These are phyloP conservation scores for Geosiphon pyriformis DNA, from an alignment of 192 early-diverging fungal species.

Conservation along the genomic window DNA sequence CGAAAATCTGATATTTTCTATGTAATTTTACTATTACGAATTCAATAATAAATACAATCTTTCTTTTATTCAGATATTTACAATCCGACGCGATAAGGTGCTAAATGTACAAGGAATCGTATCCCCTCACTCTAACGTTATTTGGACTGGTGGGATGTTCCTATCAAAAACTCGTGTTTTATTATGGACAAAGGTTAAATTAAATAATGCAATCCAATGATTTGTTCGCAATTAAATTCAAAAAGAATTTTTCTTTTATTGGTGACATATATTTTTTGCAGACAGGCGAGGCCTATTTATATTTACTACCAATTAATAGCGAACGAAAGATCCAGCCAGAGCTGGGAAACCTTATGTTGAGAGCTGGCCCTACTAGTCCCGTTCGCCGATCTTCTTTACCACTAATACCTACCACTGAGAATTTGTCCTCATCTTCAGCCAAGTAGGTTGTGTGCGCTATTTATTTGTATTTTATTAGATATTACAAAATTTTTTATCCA, in stretches of 20 bases:
- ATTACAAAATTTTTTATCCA: not conserved
- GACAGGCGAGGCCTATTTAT: slow-evolving; percentile 34
- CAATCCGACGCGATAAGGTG: slow-evolving; percentile 4
- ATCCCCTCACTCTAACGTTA: slow-evolving; percentile 3
- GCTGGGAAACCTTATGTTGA: slow-evolving; percentile 1
- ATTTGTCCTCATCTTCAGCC: not conserved
- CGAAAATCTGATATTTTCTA: not conserved
- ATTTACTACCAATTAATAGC: slow-evolving; percentile 18
- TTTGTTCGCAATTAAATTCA: too few species aligned
- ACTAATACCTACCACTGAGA: not conserved
- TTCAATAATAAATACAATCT: not conserved
- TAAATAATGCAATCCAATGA: too few species aligned
- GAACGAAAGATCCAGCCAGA: slow-evolving; percentile 3
- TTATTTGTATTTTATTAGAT: not conserved
- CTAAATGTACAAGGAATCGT: slow-evolving; percentile 17
- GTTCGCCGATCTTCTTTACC: slow-evolving; percentile 15
- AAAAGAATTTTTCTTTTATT: too few species aligned
- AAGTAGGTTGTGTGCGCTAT: not conserved
- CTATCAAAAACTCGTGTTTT: slow-evolving; percentile 26
- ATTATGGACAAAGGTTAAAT: slow-evolving; percentile 43
- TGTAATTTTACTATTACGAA: not conserved
- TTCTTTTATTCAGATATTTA: slow-evolving; percentile 15
- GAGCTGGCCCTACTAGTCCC: not conserved
- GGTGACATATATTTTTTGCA: too few species aligned
- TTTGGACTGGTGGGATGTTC: slow-evolving; percentile 40